These are phyloP conservation scores for Colletotrichum destructivum DNA, from an alignment of 2,329 filamentous ascomycete genomes.

Conservation along the genomic window DNA sequence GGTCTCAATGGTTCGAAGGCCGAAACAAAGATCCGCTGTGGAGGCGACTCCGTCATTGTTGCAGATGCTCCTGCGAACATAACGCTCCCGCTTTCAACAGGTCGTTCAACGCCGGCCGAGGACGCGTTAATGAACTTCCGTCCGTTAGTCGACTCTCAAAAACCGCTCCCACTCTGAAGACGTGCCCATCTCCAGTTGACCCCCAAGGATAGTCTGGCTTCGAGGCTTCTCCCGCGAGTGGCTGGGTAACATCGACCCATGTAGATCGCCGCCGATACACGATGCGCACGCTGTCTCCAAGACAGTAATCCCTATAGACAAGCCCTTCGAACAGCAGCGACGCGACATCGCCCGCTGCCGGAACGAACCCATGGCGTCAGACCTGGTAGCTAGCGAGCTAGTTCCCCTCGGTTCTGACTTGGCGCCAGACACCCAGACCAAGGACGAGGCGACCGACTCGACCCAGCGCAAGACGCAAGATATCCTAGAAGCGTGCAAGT, in stretches of 20 bases:
- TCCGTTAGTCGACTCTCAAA: not conserved
- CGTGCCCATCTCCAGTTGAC: not conserved
- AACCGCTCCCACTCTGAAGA: not conserved
- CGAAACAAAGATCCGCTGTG: slow-evolving; percentile 28
- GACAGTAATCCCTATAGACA: slow-evolving; percentile 4
- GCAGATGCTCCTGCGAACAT: not conserved
- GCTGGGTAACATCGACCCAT: not conserved
- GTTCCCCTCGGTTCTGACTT: not conserved
- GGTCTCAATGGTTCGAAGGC: not conserved
- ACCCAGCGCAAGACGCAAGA: slow-evolving; percentile 58
- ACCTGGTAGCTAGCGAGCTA: not conserved
- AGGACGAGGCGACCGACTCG: slow-evolving; percentile 30
- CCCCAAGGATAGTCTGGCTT: not conserved
- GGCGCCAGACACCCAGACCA: slow-evolving; percentile 2
- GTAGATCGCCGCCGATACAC: slow-evolving; percentile 7
- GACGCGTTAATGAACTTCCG: not conserved
- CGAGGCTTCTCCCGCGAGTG: not conserved
- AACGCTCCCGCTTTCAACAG: not conserved
- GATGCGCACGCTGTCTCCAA: slow-evolving; percentile 15
- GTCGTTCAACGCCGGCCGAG: slow-evolving; percentile 4
- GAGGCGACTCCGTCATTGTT: slow-evolving; percentile 27
- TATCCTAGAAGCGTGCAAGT: slow-evolving; percentile 73
- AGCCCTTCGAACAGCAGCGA: not conserved
- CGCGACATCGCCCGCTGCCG: not conserved
- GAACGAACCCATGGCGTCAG: slow-evolving; percentile 16